These are phyloP conservation scores for Trichoderma sp. DNA, from an alignment of 2,329 filamentous ascomycete species.

Conservation along the genomic window DNA sequence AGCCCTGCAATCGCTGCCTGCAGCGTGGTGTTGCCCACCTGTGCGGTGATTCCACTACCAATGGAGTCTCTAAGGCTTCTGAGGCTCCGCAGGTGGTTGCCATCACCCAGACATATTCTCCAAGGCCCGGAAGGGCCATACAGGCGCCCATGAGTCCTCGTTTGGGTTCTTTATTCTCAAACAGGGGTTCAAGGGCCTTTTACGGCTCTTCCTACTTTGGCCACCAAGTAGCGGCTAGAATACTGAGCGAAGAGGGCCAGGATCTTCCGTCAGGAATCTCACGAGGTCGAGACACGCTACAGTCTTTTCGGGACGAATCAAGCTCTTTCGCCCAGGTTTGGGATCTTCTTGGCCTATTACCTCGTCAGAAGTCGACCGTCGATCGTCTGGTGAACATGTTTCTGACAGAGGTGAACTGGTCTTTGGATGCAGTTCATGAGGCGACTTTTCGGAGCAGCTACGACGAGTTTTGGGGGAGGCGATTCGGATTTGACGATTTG, in stretches of 20 bases:
- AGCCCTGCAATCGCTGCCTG: conserved; percentile 10
- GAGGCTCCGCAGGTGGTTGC: not conserved
- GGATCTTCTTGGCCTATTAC: not conserved
- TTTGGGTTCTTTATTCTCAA: not conserved
- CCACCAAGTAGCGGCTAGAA: not conserved
- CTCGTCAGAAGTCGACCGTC: not conserved
- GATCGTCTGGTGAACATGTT: conserved; percentile 8
- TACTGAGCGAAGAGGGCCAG: conserved; percentile 6
- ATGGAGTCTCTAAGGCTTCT: not conserved
- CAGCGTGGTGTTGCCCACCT: conserved; percentile 9
- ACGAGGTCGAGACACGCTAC: conserved; percentile 1
- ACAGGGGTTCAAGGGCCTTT: not conserved
- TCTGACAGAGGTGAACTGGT: not conserved
- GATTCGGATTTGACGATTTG: conserved; percentile 7
- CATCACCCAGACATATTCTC: not conserved
- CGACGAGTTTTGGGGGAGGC: conserved; percentile 9
- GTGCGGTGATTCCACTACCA: not conserved
- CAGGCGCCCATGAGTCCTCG: conserved; percentile 9
- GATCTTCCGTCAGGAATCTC: conserved; percentile 2
- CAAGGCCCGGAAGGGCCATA: not conserved
- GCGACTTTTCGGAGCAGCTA: not conserved
- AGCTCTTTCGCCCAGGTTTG: conserved; percentile 10
- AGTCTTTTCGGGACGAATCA: conserved; percentile 5
- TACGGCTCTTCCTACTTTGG: conserved; percentile 13
- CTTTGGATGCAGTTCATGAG: conserved; percentile 8